phyloP scores from a whole-genome alignment of 495 filamentous ascomycete genomes.

The Daldinia loculata region DNA sequence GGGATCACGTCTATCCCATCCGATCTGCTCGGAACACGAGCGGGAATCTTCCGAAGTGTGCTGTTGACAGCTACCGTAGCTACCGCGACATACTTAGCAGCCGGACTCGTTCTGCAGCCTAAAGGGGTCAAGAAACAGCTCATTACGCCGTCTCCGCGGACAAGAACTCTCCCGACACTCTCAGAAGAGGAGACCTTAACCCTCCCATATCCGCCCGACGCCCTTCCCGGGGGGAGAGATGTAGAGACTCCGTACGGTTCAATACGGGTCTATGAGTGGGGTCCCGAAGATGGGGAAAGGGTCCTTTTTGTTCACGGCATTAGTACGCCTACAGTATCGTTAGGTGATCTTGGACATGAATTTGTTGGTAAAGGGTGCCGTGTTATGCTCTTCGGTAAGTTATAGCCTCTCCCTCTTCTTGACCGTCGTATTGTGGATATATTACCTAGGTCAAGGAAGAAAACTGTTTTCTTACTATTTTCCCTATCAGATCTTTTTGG shows the following conservation, averaged over 20 bases:
- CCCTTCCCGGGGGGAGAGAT: conserved; percentile 75
- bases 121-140: conserved; percentile 35
- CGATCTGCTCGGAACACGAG: neutral
- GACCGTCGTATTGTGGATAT: neutral
- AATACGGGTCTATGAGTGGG: conserved; percentile 79
- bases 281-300: conserved; percentile 71
- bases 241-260: conserved; percentile 75
- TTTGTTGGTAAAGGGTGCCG: conserved; percentile 71
- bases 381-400: conserved; percentile 74
- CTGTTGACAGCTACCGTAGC: conserved; percentile 8
- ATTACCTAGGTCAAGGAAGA: neutral
- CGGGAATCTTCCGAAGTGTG: neutral
- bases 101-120: conserved; percentile 26
- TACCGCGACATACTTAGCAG: conserved; percentile 7
- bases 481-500: conserved; percentile 70
- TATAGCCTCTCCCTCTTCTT: neutral
- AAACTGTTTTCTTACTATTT: conserved; percentile 4
- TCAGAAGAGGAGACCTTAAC: conserved; percentile 52
- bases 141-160: conserved; percentile 45
- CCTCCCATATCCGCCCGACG: conserved; percentile 76
- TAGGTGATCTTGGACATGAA: conserved; percentile 67
- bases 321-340: conserved; percentile 70
- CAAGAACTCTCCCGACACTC: conserved; percentile 27
- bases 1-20: neutral
- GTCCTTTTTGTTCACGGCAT: conserved; percentile 80